These are phyloP conservation scores for Calonectria pauciramosa DNA, from an alignment of 2,329 filamentous ascomycete species.

Conservation along the genomic window DNA sequence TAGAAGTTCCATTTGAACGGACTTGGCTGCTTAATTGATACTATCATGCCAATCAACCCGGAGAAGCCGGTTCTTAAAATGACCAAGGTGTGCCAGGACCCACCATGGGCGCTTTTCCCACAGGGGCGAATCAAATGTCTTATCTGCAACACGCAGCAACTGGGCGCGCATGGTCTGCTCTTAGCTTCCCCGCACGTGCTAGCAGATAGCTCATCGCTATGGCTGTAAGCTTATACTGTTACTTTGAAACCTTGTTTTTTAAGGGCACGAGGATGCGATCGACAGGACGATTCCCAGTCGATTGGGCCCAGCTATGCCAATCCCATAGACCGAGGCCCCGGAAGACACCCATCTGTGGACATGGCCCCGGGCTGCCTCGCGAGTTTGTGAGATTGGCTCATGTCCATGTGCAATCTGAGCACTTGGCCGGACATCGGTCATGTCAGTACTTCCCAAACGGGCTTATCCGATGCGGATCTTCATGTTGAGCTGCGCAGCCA, in stretches of 20 bases:
- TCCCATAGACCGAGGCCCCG: slow-evolving; percentile 34
- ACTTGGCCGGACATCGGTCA: slow-evolving; percentile 29
- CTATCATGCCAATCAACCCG: slow-evolving; percentile 4
- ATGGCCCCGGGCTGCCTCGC: slow-evolving; percentile 9
- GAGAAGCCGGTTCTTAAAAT: not conserved
- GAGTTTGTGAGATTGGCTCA: slow-evolving; percentile 21
- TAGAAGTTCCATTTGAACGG: slow-evolving; percentile 1
- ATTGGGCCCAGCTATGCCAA: slow-evolving; percentile 34
- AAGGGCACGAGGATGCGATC: slow-evolving; percentile 34
- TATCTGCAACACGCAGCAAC: slow-evolving; percentile 38
- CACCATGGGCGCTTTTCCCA: slow-evolving; percentile 13
- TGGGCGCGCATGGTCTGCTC: slow-evolving; percentile 24
- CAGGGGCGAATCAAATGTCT: slow-evolving; percentile 41
- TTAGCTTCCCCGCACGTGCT: slow-evolving; percentile 41
- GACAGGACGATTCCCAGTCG: slow-evolving; percentile 28
- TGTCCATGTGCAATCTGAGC: slow-evolving; percentile 25
- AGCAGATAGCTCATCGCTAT: slow-evolving; percentile 21
- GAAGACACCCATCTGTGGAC: slow-evolving; percentile 21
- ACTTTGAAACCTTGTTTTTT: slow-evolving; percentile 29
- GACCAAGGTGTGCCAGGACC: slow-evolving; percentile 26
- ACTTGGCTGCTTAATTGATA: slow-evolving; percentile 13
- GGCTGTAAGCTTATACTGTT: slow-evolving; percentile 24
- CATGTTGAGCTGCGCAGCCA: slow-evolving; percentile 19
- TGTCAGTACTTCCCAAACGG: slow-evolving; percentile 31
- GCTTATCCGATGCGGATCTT: slow-evolving; percentile 36